Evolutionary conservation across 2,329 filamentous ascomycete genomes (phyloP).

Genomic region (Aspergillus novoparasiticus): DNA sequence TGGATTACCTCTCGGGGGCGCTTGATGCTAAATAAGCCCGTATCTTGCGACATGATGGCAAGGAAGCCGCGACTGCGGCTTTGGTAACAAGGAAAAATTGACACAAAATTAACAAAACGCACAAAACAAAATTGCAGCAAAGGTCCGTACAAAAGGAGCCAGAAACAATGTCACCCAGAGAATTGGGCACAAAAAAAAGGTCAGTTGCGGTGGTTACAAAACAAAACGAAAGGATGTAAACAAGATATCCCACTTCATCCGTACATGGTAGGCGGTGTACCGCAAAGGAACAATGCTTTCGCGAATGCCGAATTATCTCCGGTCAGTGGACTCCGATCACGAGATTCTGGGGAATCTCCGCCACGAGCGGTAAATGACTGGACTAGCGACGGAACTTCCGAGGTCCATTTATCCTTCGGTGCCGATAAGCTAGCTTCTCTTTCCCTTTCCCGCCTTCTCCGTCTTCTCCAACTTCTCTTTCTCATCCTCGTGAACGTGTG

Average conservation of each 20-base stretch:
- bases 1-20: conserved; percentile 78
- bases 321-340: conserved; percentile 22
- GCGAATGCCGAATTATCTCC: conserved; percentile 11
- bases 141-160: background rate
- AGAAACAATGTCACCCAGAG: background rate
- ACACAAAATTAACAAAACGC: background rate
- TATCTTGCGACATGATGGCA: conserved; percentile 77
- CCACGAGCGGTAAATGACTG: conserved; percentile 14
- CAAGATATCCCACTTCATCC: conserved; percentile 34
- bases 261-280: conserved; percentile 33
- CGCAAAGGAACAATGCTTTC: conserved; percentile 21
- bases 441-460: conserved; percentile 12
- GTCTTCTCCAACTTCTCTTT: conserved; percentile 18
- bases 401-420: conserved; percentile 35
- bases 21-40: conserved; percentile 86
- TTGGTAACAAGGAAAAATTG: background rate
- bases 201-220: conserved; percentile 1
- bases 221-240: conserved; percentile 34
- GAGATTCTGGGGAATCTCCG: conserved; percentile 37
- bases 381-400: conserved; percentile 31
- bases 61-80: conserved; percentile 33
- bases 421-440: conserved; percentile 25
- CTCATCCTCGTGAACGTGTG: conserved; percentile 13
- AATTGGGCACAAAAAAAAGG: conserved; percentile 1
- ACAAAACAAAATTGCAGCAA: background rate